These are phyloP conservation scores for Suillus ampliporus DNA, from an alignment of 768 basidiomycete genomes.

Conservation along the genomic window DNA sequence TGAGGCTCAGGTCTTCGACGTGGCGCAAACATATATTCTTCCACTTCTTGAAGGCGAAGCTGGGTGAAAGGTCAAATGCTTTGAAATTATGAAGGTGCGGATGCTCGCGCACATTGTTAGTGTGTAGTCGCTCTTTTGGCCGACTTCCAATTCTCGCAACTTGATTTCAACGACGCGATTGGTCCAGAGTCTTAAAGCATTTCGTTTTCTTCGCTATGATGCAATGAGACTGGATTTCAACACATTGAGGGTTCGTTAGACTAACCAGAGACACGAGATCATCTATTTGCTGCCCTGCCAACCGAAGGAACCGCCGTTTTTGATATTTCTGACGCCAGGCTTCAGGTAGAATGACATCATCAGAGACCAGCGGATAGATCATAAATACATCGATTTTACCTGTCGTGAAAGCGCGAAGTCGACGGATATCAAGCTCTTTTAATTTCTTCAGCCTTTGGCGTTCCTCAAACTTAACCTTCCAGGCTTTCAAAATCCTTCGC, in stretches of 20 bases:
- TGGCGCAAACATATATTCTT: constrained; percentile 63
- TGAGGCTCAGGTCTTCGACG: constrained; percentile 73
- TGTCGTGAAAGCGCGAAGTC: constrained; percentile 34
- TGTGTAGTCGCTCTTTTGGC: constrained; percentile 49
- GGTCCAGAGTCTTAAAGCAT: constrained; percentile 65
- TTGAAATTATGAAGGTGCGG: constrained; percentile 19
- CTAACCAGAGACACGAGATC: constrained; percentile 48
- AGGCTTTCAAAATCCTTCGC: constrained; percentile 52
- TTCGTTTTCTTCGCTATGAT: constrained; percentile 56
- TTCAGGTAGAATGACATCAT: constrained; percentile 28
- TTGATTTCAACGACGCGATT: constrained; percentile 77
- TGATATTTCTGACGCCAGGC: constrained; percentile 54
- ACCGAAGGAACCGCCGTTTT: constrained; percentile 44
- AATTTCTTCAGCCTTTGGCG: constrained; percentile 51
- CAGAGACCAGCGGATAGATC: constrained; percentile 10
- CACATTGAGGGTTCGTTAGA: not conserved
- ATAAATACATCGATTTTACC: constrained; percentile 33
- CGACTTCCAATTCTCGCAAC: constrained; percentile 69
- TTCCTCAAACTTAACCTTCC: constrained; percentile 53
- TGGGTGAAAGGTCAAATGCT: constrained; percentile 31
- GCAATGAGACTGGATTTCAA: constrained; percentile 11
- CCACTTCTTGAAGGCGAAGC: constrained; percentile 73
- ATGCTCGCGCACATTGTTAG: constrained; percentile 41
- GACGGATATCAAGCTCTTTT: constrained; percentile 46
- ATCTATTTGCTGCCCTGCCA: constrained; percentile 50